phyloP scores from a whole-genome alignment of 2,329 filamentous ascomycete genomes.

The Diplodia sapinea region DNA sequence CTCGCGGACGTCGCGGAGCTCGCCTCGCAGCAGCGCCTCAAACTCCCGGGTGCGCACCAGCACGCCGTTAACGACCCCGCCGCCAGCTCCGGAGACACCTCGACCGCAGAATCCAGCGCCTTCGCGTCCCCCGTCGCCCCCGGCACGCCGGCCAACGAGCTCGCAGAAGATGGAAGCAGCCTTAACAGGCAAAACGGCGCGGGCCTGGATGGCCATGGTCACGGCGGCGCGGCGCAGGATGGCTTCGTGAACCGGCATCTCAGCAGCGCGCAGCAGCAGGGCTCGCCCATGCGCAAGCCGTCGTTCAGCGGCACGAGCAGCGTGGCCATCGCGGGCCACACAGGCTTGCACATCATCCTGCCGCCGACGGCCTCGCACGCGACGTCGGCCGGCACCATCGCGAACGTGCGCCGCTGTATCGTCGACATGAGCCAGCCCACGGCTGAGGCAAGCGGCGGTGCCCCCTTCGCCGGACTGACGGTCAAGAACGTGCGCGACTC shows the following conservation, averaged over 20 bases:
- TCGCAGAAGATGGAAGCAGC: slow-evolving; percentile 12
- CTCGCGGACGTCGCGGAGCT: slow-evolving; percentile 63
- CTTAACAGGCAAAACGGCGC: slow-evolving; percentile 32
- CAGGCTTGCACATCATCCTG: slow-evolving; percentile 75
- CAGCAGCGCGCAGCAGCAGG: slow-evolving; percentile 29
- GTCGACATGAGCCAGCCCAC: slow-evolving; percentile 78
- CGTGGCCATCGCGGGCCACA: slow-evolving; percentile 70
- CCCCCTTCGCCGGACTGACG: slow-evolving; percentile 68
- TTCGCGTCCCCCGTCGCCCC: slow-evolving; percentile 17
- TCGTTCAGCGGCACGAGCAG: slow-evolving; percentile 64
- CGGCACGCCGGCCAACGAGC: slow-evolving; percentile 33
- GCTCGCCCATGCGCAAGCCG: slow-evolving; percentile 47
- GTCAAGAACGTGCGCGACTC: slow-evolving; percentile 73
- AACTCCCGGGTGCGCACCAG: slow-evolving; percentile 47
- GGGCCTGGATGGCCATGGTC: slow-evolving; percentile 41
- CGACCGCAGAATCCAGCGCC: slow-evolving; percentile 29
- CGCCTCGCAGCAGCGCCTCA: slow-evolving; percentile 55
- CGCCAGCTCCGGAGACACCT: slow-evolving; percentile 20
- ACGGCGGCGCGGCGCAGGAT: slow-evolving; percentile 34
- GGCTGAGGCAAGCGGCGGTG: slow-evolving; percentile 8
- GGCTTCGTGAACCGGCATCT: slow-evolving; percentile 32
- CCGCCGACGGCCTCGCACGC: slow-evolving; percentile 73
- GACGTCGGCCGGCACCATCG: slow-evolving; percentile 75
- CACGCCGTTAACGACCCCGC: neutral
- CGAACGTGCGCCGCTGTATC: slow-evolving; percentile 71